phyloP scores from a whole-genome alignment of 768 basidiomycete species.

The Sporobolomyces phaffii region DNA sequence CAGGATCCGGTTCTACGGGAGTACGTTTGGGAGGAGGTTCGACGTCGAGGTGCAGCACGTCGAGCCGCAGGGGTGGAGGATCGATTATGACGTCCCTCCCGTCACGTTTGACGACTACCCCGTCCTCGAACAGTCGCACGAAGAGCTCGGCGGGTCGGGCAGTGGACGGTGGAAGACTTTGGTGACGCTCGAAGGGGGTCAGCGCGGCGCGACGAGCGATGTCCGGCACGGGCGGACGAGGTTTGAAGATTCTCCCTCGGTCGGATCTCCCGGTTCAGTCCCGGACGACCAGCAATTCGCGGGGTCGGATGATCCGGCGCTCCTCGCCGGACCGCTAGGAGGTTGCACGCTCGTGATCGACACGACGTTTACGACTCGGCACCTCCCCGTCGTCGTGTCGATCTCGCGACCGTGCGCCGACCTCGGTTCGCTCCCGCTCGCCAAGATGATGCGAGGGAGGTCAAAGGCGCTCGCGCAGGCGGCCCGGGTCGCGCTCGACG shows the following conservation, averaged over 20 bases:
- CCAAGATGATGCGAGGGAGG: neutral
- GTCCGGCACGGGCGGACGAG: neutral
- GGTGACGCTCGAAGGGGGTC: neutral
- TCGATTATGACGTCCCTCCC: slow-evolving; percentile 24
- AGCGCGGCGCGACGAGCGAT: too few relatives aligned
- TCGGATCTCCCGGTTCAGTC: slow-evolving; percentile 11
- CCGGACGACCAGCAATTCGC: too few relatives aligned
- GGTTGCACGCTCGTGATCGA: slow-evolving; percentile 32
- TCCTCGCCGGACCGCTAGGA: slow-evolving; percentile 14
- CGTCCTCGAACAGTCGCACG: neutral
- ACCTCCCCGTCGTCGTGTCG: slow-evolving; percentile 9
- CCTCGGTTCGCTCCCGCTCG: neutral
- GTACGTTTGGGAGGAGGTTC: slow-evolving; percentile 12
- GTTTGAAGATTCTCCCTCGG: neutral
- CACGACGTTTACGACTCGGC: neutral
- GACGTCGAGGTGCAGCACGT: slow-evolving; percentile 26
- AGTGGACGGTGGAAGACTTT: neutral
- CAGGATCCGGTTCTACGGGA: slow-evolving; percentile 25
- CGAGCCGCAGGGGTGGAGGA: slow-evolving; percentile 6
- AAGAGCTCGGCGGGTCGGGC: slow-evolving; percentile 19
- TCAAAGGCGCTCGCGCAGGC: slow-evolving; percentile 23
- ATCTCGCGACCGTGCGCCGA: slow-evolving; percentile 8
- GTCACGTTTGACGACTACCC: neutral
- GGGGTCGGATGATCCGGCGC: neutral
- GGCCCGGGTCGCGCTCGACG: slow-evolving; percentile 20